Conservation (phyloP, 2,329 filamentous ascomycete species). For the Colletotrichum sp. region DNA sequence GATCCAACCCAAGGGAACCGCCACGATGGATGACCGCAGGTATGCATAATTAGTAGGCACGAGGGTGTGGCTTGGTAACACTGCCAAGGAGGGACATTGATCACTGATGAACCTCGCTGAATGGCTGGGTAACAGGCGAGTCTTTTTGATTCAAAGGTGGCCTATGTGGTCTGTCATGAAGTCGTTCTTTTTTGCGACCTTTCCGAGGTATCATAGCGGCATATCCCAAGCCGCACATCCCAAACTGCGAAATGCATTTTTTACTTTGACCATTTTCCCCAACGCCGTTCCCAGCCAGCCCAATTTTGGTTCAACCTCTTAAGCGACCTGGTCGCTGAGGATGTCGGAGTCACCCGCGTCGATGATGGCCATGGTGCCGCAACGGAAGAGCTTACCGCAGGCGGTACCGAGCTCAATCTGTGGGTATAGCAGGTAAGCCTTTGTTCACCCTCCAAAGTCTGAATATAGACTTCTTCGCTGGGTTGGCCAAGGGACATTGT, state of each 20-base stretch:
- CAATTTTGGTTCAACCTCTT: constrained; percentile 35
- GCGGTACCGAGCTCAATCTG: constrained; percentile 98
- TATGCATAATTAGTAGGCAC: not conserved
- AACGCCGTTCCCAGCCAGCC: constrained; percentile 45
- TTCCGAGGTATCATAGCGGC: constrained; percentile 15
- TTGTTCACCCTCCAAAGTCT: constrained; percentile 86
- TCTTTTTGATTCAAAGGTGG: constrained; percentile 12
- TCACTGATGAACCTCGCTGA: not conserved
- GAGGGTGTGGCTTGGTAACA: not conserved
- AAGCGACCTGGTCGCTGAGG: constrained; percentile 76
- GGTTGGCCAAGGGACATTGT: constrained; percentile 57
- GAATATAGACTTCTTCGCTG: constrained; percentile 85
- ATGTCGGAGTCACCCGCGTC: constrained; percentile 99
- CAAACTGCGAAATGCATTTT: constrained; percentile 8
- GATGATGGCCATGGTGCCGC: constrained; percentile 95
- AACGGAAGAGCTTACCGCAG: constrained; percentile 98
- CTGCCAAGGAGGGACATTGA: not conserved
- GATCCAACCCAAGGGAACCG: not conserved
- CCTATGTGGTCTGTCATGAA: constrained; percentile 14
- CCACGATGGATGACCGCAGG: not conserved
- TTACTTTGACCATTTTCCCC: constrained; percentile 32
- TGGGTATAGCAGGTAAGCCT: constrained; percentile 58
- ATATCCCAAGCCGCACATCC: constrained; percentile 9
- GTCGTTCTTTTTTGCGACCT: constrained; percentile 4
- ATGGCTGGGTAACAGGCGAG: constrained; percentile 21